Conservation (phyloP, 306 rosid genomes). For the Potentilla sterilis region DNA sequence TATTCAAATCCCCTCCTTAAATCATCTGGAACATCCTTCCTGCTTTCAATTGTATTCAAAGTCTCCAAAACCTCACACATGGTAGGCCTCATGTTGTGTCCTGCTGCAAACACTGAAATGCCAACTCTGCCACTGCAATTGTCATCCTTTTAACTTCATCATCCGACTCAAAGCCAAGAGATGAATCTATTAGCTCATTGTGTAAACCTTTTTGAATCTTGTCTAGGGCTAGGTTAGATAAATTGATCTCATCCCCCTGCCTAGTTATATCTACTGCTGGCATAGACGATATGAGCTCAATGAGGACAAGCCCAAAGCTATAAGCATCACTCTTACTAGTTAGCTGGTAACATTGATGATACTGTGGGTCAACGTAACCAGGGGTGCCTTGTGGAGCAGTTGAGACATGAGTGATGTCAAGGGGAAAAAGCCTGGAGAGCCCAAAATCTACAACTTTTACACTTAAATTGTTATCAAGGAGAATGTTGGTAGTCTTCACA, state of each 20-base stretch:
- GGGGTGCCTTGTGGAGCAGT: constrained; percentile 84
- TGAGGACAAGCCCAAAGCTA: constrained; percentile 70
- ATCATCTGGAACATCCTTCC: constrained; percentile 27
- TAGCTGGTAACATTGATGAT: constrained; percentile 60
- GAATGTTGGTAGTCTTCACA: constrained; percentile 72
- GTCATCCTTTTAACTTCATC: constrained; percentile 41
- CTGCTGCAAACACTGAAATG: constrained; percentile 61
- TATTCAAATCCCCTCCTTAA: constrained; percentile 10
- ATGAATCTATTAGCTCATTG: constrained; percentile 50
- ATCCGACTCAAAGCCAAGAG: constrained; percentile 54
- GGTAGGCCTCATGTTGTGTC: constrained; percentile 66
- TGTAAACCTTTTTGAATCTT: constrained; percentile 42
- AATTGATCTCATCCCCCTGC: constrained; percentile 56
- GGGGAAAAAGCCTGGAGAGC: constrained; percentile 60
- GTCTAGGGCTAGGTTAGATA: constrained; percentile 45
- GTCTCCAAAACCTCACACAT: constrained; percentile 54
- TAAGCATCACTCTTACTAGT: constrained; percentile 72
- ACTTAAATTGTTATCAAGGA: constrained; percentile 45
- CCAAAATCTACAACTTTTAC: constrained; percentile 84
- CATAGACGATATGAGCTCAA: constrained; percentile 65
- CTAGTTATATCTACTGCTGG: constrained; percentile 61
- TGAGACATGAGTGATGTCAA: constrained; percentile 59
- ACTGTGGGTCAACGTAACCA: constrained; percentile 73
- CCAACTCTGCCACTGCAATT: constrained; percentile 56
- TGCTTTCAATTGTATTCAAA: constrained; percentile 40